Evolutionary conservation across 108 stramenopile species (phyloP).

Genomic region (Nitzschia sp.): DNA sequence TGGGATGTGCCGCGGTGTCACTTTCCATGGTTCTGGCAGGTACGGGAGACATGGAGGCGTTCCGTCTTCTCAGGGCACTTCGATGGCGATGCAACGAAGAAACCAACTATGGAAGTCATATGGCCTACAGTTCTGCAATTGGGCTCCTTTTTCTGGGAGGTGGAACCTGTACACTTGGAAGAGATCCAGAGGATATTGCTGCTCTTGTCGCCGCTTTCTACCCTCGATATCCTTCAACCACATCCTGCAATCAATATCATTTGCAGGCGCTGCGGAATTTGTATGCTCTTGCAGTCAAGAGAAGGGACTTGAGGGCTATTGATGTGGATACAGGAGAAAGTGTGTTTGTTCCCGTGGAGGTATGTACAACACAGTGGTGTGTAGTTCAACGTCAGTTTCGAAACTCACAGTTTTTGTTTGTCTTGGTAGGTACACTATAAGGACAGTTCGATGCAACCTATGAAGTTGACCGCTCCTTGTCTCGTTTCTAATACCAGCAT

Average conservation of each 20-base stretch:
- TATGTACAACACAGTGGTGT: constrained; percentile 16
- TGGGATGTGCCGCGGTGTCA: constrained; percentile 78
- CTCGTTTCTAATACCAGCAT: constrained; percentile 39
- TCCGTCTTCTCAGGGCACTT: constrained; percentile 79
- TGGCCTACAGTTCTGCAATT: constrained; percentile 86
- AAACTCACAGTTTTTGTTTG: not conserved
- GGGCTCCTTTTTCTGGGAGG: constrained; percentile 95
- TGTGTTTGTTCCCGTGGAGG: constrained; percentile 75
- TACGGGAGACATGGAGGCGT: constrained; percentile 90
- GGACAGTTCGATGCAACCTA: constrained; percentile 12
- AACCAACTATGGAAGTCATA: constrained; percentile 88
- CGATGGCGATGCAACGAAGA: constrained; percentile 86
- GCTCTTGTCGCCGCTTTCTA: constrained; percentile 89
- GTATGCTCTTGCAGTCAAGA: constrained; percentile 93
- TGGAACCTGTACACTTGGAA: constrained; percentile 87
- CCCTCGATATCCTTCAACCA: constrained; percentile 83
- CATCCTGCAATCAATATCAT: constrained; percentile 93
- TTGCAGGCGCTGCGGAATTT: constrained; percentile 95
- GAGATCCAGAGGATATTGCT: constrained; percentile 88
- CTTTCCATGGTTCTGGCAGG: constrained; percentile 96
- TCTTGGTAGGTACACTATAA: constrained; percentile 26
- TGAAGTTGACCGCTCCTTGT: constrained; percentile 40
- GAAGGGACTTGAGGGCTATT: constrained; percentile 76
- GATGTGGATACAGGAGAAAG: constrained; percentile 86
- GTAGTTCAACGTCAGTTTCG: constrained; percentile 20